These are phyloP conservation scores for Parietichytrium sp. DNA, from an alignment of 108 stramenopile species.

Conservation along the genomic window DNA sequence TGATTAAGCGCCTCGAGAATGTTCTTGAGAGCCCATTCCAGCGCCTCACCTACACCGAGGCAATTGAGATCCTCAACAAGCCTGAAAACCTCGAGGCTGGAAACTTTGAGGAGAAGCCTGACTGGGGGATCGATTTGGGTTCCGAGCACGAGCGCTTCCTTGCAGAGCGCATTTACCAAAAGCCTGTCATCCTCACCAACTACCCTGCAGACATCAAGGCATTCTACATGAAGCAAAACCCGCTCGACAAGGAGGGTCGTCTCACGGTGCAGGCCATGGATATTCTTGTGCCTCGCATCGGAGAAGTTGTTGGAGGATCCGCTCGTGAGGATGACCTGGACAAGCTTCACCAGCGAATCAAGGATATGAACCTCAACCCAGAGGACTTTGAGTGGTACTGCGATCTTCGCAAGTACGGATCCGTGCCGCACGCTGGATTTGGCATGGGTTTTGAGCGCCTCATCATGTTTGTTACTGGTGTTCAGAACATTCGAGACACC, in stretches of 20 bases:
- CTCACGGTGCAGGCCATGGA: conserved; percentile 81
- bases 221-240: conserved; percentile 89
- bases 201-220: conserved; percentile 91
- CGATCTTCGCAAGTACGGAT: conserved; percentile 82
- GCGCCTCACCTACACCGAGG: conserved; percentile 79
- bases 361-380: conserved; percentile 68
- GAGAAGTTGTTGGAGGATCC: conserved; percentile 87
- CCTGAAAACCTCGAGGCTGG: conserved; percentile 60
- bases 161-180: conserved; percentile 75
- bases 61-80: conserved; percentile 67
- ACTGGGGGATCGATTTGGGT: conserved; percentile 79
- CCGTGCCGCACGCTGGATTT: conserved; percentile 88
- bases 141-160: conserved; percentile 89
- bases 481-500: conserved; percentile 88
- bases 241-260: conserved; percentile 64
- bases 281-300: conserved; percentile 78
- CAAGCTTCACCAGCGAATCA: conserved; percentile 69
- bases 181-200: conserved; percentile 81
- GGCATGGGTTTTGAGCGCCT: conserved; percentile 92
- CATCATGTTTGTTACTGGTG: conserved; percentile 75
- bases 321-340: conserved; percentile 83
- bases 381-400: conserved; percentile 80
- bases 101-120: conserved; percentile 60
- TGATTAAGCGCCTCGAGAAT: conserved; percentile 63
- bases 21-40: conserved; percentile 71